phyloP scores from a whole-genome alignment of 1,139 yeast species.

The Geotrichum australiense region DNA sequence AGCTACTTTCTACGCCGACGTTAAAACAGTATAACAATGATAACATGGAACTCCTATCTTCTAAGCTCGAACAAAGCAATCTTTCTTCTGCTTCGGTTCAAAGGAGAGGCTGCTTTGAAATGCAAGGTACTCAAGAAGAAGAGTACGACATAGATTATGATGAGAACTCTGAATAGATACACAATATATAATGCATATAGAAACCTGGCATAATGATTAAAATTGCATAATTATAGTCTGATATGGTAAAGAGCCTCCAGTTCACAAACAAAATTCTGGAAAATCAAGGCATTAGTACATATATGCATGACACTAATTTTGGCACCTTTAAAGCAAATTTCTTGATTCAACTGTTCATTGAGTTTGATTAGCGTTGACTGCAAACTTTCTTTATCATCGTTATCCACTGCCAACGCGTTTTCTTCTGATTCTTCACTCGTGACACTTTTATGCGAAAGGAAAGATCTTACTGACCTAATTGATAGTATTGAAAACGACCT shows the following conservation, averaged over 20 bases:
- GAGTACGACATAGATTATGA: conserved; percentile 18
- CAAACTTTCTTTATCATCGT: too few species aligned
- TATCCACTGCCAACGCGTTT: too few species aligned
- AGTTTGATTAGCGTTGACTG: too few species aligned
- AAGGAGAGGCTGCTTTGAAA: not conserved
- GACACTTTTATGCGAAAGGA: too few species aligned
- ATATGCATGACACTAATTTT: conserved; percentile 2
- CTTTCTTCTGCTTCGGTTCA: not conserved
- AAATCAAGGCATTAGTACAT: conserved; percentile 13
- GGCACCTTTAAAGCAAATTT: not conserved
- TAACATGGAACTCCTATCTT: conserved; percentile 5
- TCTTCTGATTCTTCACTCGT: not conserved
- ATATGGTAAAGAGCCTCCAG: conserved; percentile 15
- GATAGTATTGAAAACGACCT: conserved; percentile 3
- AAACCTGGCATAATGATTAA: too few species aligned
- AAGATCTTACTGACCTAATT: not conserved
- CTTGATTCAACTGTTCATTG: not conserved
- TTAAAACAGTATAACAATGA: conserved; percentile 2
- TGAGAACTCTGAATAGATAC: conserved; percentile 2
- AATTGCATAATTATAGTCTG: conserved; percentile 1
- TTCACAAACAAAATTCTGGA: conserved; percentile 16
- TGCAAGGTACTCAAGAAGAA: conserved; percentile 7
- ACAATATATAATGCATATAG: not conserved
- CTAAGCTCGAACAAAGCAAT: conserved; percentile 1
- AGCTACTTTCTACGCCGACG: conserved; percentile 8